A percentile compares a stretch with the other conserved stretches of the same genome.
phyloP scores from a whole-genome alignment of 768 basidiomycete genomes.

The Cyclocybe aegerita region DNA sequence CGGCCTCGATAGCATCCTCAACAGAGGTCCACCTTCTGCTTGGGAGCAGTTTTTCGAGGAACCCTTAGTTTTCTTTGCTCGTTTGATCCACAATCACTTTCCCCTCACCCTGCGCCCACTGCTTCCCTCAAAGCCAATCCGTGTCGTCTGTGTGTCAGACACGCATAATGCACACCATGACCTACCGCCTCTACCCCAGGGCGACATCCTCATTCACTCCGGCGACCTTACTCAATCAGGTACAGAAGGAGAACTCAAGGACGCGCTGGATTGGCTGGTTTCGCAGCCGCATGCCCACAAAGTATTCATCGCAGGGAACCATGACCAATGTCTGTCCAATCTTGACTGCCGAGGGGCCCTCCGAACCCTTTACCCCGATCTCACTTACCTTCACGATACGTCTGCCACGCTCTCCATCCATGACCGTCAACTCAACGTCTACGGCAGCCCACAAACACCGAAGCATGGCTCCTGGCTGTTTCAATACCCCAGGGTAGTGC shows the following conservation, averaged over 20 bases:
- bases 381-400: slow-evolving; percentile 38
- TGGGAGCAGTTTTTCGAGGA: too few relatives aligned
- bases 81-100: neutral
- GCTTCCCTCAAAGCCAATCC: slow-evolving; percentile 9
- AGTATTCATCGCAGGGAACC: slow-evolving; percentile 44
- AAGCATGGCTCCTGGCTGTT: slow-evolving; percentile 32
- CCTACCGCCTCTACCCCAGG: slow-evolving; percentile 28
- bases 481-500: slow-evolving; percentile 30
- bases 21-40: too few relatives aligned
- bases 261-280: slow-evolving; percentile 28
- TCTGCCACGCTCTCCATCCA: slow-evolving; percentile 25
- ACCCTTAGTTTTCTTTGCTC: too few relatives aligned
- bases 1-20: too few relatives aligned
- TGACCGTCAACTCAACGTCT: slow-evolving; percentile 28
- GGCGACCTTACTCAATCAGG: slow-evolving; percentile 40
- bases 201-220: slow-evolving; percentile 41
- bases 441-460: slow-evolving; percentile 40
- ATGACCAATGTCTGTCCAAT: slow-evolving; percentile 30
- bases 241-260: slow-evolving; percentile 26
- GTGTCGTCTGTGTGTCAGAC: slow-evolving; percentile 38
- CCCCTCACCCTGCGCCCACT: neutral
- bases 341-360: slow-evolving; percentile 11
- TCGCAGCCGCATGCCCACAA: slow-evolving; percentile 37
- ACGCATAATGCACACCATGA: slow-evolving; percentile 32
- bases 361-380: slow-evolving; percentile 19